These are phyloP conservation scores for Aspergillus uvarum DNA, from an alignment of 2,329 filamentous ascomycete genomes.

Conservation along the genomic window DNA sequence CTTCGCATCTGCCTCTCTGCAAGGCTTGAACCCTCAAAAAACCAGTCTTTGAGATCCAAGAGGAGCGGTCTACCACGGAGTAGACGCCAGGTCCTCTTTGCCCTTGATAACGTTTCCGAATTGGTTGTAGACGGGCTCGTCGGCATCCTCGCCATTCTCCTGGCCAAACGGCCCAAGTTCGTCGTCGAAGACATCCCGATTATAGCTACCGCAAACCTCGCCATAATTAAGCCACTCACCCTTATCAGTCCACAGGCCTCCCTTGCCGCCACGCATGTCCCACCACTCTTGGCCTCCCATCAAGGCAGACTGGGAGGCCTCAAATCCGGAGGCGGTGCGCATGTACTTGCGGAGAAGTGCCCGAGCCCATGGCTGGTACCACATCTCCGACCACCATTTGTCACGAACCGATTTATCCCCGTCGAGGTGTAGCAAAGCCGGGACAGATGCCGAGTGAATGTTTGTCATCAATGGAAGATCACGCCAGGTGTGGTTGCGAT, in stretches of 20 bases:
- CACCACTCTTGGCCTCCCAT: conserved; percentile 50
- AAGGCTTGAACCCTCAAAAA: background rate
- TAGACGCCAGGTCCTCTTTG: conserved; percentile 22
- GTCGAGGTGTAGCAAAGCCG: conserved; percentile 46
- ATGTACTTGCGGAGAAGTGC: conserved; percentile 52
- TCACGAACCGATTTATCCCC: conserved; percentile 33
- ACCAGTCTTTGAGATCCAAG: background rate
- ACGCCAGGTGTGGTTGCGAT: conserved; percentile 43
- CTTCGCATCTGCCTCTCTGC: background rate
- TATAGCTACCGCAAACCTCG: conserved; percentile 48
- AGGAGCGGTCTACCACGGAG: background rate
- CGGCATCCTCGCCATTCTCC: conserved; percentile 32
- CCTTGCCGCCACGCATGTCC: conserved; percentile 53
- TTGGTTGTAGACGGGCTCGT: conserved; percentile 39
- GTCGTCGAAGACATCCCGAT: conserved; percentile 50
- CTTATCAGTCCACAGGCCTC: conserved; percentile 55
- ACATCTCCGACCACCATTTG: conserved; percentile 48
- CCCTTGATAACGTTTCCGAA: conserved; percentile 40
- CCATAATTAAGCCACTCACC: conserved; percentile 51
- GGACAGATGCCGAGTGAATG: conserved; percentile 48
- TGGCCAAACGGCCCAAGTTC: conserved; percentile 43
- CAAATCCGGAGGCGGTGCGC: conserved; percentile 44
- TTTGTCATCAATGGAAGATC: conserved; percentile 50
- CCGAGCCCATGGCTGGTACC: conserved; percentile 50
- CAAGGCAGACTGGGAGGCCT: conserved; percentile 45